A percentile compares a stretch with the other conserved stretches of the same genome.
phyloP scores from a whole-genome alignment of 176 grass and related monocot species.

The Tuctoria greenei region DNA sequence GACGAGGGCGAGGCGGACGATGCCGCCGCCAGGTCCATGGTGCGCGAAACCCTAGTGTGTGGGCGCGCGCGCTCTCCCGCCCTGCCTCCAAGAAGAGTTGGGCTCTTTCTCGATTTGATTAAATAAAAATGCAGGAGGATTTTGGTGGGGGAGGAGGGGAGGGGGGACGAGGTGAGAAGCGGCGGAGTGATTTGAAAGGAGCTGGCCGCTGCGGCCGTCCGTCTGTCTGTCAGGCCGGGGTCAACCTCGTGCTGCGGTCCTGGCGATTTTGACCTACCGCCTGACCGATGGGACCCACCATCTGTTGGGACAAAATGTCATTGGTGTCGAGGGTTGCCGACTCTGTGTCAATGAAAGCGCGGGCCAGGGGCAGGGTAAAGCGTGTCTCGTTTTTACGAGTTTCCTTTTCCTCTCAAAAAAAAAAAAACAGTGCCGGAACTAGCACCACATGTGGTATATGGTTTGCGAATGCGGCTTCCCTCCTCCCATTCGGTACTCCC shows the following conservation, averaged over 20 bases:
- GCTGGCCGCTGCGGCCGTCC: too few relatives aligned
- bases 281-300: not conserved
- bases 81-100: not conserved
- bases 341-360: too few relatives aligned
- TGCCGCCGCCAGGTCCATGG: conserved; percentile 32
- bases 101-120: not conserved
- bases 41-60: conserved; percentile 43
- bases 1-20: conserved; percentile 31
- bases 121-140: not conserved
- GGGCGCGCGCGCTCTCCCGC: conserved; percentile 22
- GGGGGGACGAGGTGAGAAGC: conserved; percentile 1
- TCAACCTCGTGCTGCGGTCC: conserved; percentile 5
- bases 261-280: rapidly evolving
- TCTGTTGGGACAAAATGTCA: not conserved
- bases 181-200: conserved; percentile 24
- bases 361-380: too few relatives aligned
- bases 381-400: not conserved
- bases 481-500: too few relatives aligned
- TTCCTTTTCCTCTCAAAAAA: too few relatives aligned
- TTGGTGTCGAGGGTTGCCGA: too few relatives aligned
- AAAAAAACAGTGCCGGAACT: too few relatives aligned
- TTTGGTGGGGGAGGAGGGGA: conserved; percentile 27
- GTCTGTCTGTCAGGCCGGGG: not conserved
- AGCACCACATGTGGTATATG: too few relatives aligned
- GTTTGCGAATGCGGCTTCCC: too few relatives aligned